A percentile compares a stretch with the other conserved stretches of the same genome.
Conservation (phyloP, 106 monocot species). For the Iris macrosiphon region DNA sequence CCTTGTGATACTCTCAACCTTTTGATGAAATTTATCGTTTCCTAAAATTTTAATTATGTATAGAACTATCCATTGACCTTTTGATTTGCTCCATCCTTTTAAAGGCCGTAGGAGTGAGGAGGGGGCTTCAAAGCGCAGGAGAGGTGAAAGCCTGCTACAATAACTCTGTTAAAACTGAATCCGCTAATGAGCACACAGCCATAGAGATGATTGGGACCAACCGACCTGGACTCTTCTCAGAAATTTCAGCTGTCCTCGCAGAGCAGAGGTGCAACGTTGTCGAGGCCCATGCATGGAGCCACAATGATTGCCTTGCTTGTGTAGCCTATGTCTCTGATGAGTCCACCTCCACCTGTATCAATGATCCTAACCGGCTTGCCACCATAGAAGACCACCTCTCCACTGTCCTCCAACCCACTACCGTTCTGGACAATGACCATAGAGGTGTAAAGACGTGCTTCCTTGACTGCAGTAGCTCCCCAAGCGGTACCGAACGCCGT, state of each 20-base stretch:
- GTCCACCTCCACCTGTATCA: conserved; percentile 29
- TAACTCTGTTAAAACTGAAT: conserved; percentile 5
- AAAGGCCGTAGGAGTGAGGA: conserved; percentile 39
- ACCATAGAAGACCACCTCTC: conserved; percentile 61
- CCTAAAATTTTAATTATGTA: no score
- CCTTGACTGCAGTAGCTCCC: conserved; percentile 26
- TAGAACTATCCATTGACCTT: not conserved
- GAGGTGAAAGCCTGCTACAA: conserved; percentile 7
- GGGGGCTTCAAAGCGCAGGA: conserved; percentile 13
- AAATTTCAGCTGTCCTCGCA: conserved; percentile 70
- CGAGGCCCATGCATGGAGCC: conserved; percentile 77
- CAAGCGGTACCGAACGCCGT: conserved; percentile 36
- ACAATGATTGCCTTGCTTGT: conserved; percentile 60
- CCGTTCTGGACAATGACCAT: conserved; percentile 7
- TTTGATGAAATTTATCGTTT: not conserved
- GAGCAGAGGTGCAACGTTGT: conserved; percentile 57
- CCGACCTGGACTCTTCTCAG: conserved; percentile 70
- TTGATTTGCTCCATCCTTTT: conserved; percentile 2
- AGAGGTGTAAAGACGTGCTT: conserved; percentile 29
- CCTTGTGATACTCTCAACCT: no score
- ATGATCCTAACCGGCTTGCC: conserved; percentile 43
- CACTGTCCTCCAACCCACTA: conserved; percentile 34
- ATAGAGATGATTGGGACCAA: conserved; percentile 59
- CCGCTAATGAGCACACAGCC: conserved; percentile 25
- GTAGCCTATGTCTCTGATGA: conserved; percentile 54